phyloP scores from a whole-genome alignment of 2,329 filamentous ascomycete genomes.

The Hypoxylon sp. region DNA sequence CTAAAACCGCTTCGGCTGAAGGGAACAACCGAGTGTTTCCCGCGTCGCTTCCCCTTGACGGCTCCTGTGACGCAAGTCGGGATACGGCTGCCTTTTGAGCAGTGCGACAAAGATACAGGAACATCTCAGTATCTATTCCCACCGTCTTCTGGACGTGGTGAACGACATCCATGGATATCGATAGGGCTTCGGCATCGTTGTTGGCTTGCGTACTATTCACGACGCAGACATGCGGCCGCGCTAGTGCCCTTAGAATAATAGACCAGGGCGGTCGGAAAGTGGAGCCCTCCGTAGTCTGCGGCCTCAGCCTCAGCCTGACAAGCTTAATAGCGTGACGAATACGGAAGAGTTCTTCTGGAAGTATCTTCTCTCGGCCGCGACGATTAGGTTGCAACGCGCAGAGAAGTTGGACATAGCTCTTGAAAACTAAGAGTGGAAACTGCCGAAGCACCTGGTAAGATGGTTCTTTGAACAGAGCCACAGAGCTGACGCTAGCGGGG shows the following conservation, averaged over 20 bases:
- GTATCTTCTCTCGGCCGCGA: slow-evolving; percentile 41
- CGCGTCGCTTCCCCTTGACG: not conserved
- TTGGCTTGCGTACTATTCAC: slow-evolving; percentile 42
- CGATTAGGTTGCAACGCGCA: slow-evolving; percentile 57
- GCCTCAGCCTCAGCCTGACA: slow-evolving; percentile 47
- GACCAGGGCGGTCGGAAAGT: slow-evolving; percentile 60
- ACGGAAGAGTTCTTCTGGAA: slow-evolving; percentile 39
- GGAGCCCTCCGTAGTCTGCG: slow-evolving; percentile 46
- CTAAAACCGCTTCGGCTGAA: slow-evolving; percentile 12
- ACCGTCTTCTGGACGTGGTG: slow-evolving; percentile 47
- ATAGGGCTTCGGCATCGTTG: slow-evolving; percentile 52
- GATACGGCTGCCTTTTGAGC: slow-evolving; percentile 51
- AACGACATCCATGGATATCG: slow-evolving; percentile 52
- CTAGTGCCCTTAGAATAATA: slow-evolving; percentile 57
- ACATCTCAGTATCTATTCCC: slow-evolving; percentile 54
- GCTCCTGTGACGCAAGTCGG: slow-evolving; percentile 31
- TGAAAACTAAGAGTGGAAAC: slow-evolving; percentile 58
- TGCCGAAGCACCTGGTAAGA: slow-evolving; percentile 44
- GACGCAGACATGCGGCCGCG: slow-evolving; percentile 52
- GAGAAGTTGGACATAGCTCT: slow-evolving; percentile 66
- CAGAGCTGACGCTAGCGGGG: slow-evolving; percentile 35
- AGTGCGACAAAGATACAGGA: slow-evolving; percentile 55
- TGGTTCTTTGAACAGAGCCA: slow-evolving; percentile 39
- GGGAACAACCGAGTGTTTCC: slow-evolving; percentile 34
- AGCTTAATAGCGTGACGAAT: slow-evolving; percentile 56